Evolutionary conservation across 306 rosid genomes (phyloP).

Genomic region (Luffa acutangula): DNA sequence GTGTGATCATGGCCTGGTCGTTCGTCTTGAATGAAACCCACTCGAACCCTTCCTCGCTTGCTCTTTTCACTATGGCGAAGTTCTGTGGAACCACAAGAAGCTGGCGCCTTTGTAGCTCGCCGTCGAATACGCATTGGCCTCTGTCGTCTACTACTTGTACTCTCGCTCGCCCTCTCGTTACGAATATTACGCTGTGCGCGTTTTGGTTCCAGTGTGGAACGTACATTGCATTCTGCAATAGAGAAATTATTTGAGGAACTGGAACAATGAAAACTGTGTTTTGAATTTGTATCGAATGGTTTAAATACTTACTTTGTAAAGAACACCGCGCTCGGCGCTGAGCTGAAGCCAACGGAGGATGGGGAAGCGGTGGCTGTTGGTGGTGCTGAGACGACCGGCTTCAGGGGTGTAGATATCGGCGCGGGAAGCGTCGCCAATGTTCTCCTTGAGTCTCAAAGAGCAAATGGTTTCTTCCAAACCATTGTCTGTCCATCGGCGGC

Average conservation of each 20-base stretch:
- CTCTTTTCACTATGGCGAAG: slow-evolving; percentile 30
- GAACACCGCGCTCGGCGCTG: slow-evolving; percentile 29
- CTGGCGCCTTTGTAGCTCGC: slow-evolving; percentile 26
- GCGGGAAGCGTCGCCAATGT: slow-evolving; percentile 21
- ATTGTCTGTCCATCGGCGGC: neutral
- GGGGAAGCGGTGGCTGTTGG: slow-evolving; percentile 26
- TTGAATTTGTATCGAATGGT: too few relatives aligned
- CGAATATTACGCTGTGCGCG: slow-evolving; percentile 38
- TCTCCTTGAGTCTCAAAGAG: slow-evolving; percentile 15
- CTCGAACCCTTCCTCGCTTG: slow-evolving; percentile 25
- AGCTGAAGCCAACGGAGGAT: slow-evolving; percentile 24
- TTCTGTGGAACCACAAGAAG: slow-evolving; percentile 44
- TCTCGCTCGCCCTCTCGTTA: slow-evolving; percentile 34
- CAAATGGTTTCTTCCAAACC: slow-evolving; percentile 30
- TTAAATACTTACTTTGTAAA: slow-evolving; percentile 16
- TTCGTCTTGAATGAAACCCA: slow-evolving; percentile 51
- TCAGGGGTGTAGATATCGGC: slow-evolving; percentile 30
- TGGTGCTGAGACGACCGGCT: slow-evolving; percentile 26
- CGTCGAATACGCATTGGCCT: slow-evolving; percentile 33
- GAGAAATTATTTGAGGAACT: neutral
- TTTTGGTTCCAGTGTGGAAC: slow-evolving; percentile 49
- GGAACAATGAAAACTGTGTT: too few relatives aligned
- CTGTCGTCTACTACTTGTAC: slow-evolving; percentile 37
- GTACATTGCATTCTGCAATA: slow-evolving; percentile 37
- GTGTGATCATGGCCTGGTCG: slow-evolving; percentile 21